phyloP scores from a whole-genome alignment of 495 filamentous ascomycete genomes.

The Hypomontagnella submonticulosa region DNA sequence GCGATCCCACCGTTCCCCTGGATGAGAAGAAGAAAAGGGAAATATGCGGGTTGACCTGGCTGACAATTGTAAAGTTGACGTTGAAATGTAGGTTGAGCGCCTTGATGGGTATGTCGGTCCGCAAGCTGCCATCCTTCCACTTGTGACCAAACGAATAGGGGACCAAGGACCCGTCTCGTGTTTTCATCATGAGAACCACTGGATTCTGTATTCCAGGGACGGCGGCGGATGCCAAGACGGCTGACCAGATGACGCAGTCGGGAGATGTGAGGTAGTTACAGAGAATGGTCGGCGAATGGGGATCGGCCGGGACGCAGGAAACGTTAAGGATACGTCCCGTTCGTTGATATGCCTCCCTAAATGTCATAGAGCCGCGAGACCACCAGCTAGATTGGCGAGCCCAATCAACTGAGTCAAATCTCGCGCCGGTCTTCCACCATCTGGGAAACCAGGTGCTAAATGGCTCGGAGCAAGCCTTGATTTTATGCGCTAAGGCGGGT shows the following conservation, averaged over 20 bases:
- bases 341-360: constrained; percentile 92
- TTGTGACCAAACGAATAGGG: constrained; percentile 96
- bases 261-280: constrained; percentile 94
- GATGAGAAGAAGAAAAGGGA: constrained; percentile 99
- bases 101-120: constrained; percentile 95
- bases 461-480: constrained; percentile 84
- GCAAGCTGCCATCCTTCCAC: constrained; percentile 95
- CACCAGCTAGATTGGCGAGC: constrained; percentile 89
- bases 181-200: constrained; percentile 97
- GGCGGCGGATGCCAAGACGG: constrained; percentile 92
- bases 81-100: constrained; percentile 96
- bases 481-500: constrained; percentile 83
- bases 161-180: constrained; percentile 71
- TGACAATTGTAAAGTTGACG: constrained; percentile 96
- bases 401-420: constrained; percentile 95
- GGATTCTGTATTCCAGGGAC: constrained; percentile 97
- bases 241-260: constrained; percentile 98
- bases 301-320: constrained; percentile 95
- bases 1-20: constrained; percentile 87
- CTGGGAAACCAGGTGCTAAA: constrained; percentile 80
- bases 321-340: constrained; percentile 96
- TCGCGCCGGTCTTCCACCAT: constrained; percentile 92
- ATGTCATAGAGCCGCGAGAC: constrained; percentile 87
- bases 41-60: constrained; percentile 96
- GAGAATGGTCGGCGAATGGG: constrained; percentile 89